Percentiles rank a stretch among this genome's conserved stretches.
Evolutionary conservation across 1,139 yeast genomes (phyloP).

Genomic region (Yamadazyma diospyri): DNA sequence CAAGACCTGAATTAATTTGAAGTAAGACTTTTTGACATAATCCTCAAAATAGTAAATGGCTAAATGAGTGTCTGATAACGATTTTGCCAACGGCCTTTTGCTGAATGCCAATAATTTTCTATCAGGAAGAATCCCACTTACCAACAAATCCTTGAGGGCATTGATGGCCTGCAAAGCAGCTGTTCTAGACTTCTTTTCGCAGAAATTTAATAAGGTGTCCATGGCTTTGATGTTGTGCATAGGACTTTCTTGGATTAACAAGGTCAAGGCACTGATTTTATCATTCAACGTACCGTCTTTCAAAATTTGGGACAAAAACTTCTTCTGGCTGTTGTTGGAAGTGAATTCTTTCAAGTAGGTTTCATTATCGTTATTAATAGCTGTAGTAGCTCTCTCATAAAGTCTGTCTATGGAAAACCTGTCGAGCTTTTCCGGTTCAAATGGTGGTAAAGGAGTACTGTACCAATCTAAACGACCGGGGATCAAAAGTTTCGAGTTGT

Average conservation of each 20-base stretch:
- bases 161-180: slow-evolving; percentile 89
- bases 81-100: slow-evolving; percentile 62
- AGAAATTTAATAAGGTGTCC: slow-evolving; percentile 70
- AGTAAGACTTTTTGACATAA: slow-evolving; percentile 72
- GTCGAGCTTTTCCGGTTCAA: slow-evolving; percentile 40
- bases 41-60: slow-evolving; percentile 87
- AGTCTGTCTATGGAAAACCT: slow-evolving; percentile 54
- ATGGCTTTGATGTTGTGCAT: slow-evolving; percentile 82
- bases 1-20: slow-evolving; percentile 64
- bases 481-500: slow-evolving; percentile 53
- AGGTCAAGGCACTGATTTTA: slow-evolving; percentile 91
- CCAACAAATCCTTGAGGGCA: slow-evolving; percentile 83
- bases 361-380: slow-evolving; percentile 69
- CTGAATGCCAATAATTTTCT: slow-evolving; percentile 79
- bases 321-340: slow-evolving; percentile 77
- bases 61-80: slow-evolving; percentile 49
- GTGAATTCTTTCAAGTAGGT: slow-evolving; percentile 73
- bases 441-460: slow-evolving; percentile 40
- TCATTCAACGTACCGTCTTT: slow-evolving; percentile 93
- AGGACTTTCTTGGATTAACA: slow-evolving; percentile 93
- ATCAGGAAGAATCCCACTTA: slow-evolving; percentile 79
- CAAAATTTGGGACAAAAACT: slow-evolving; percentile 84
- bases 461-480: slow-evolving; percentile 79
- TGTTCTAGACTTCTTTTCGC: slow-evolving; percentile 90
- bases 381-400: slow-evolving; percentile 60